These are phyloP conservation scores for Triticum monococcum DNA, from an alignment of 176 grass and related monocot genomes.

Conservation along the genomic window DNA sequence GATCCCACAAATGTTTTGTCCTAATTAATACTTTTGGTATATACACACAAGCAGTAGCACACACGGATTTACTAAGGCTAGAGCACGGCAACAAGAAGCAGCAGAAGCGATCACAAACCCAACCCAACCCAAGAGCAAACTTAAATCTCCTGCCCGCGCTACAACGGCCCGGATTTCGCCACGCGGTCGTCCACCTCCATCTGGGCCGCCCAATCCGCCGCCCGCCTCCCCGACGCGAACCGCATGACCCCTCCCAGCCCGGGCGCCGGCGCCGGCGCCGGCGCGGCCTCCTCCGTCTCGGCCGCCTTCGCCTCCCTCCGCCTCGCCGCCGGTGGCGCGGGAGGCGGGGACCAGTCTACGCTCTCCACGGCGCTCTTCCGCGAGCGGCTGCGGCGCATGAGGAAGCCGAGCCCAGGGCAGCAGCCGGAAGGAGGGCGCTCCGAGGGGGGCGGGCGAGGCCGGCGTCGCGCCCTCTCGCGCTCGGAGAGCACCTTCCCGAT, in stretches of 20 bases:
- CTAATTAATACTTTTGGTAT: background rate
- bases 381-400: conserved; percentile 43
- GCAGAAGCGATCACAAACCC: background rate
- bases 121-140: background rate
- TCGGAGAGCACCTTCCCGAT: conserved; percentile 91
- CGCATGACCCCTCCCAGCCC: conserved; percentile 58
- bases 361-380: conserved; percentile 30
- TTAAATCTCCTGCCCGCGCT: background rate
- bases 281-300: background rate
- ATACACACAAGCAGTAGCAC: background rate
- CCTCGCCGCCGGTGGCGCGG: background rate
- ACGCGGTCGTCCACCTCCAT: conserved; percentile 12
- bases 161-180: conserved; percentile 28
- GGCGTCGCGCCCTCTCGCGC: conserved; percentile 27
- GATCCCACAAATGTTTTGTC: background rate
- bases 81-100: background rate
- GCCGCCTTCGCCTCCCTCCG: background rate
- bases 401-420: conserved; percentile 41
- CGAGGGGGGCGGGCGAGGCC: background rate
- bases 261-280: conserved; percentile 7
- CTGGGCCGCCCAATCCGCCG: conserved; percentile 35
- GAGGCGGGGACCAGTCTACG: conserved; percentile 39
- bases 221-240: conserved; percentile 74
- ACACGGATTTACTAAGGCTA: background rate
- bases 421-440: conserved; percentile 31